Base-by-base conservation (phyloP, 306 rosid species). In the Prosopis cineraria region DNA sequence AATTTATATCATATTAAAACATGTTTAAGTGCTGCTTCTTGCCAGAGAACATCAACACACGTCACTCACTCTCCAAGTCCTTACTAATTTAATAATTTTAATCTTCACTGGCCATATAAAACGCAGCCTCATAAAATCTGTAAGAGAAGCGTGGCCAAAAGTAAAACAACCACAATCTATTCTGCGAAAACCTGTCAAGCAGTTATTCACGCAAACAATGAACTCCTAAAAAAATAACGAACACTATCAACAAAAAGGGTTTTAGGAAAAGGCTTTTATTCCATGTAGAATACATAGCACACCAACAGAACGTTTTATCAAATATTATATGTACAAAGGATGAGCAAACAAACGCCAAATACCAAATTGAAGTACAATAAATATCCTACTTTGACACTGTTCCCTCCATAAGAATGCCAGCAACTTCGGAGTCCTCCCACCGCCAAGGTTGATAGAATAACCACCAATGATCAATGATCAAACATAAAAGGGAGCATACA, bases 241-340 rank as follows among this genome's bases (percentile, higher is more conserved):
- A 27, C 58, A 33, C 22, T 1, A 72, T 3, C 12, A 60, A 62
- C 43, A 75, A 62, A 45, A 19, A 29, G 40, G 48, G 74, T 71
- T 80, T 44, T 64, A 68, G 72, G 10, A 68, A 68, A 31, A 72
- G 75, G 83, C 71, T 69, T 73, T 87, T 82, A 70, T 82, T 86
- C 41, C 79, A 80, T 76, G 78, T 82, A 81, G 79, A 76, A 75
- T 82, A 78, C 79, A 84, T 33, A 74, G 78, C 83, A 68, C 68
- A 83, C 85, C 39, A 75, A 80, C 78, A 58, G 40, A 71, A 83
- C 76, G 22, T 47, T 36, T 56, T 22, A 58, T 73, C 68, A 63
- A 72, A 66, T 67, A 81, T 13, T 68, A 81, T 86, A 87, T 88
- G 81, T 90, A 87, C 91, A 85, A 68, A 70, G 68, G 80, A 62